Base-by-base conservation (phyloP, 768 basidiomycete genomes). In the Boletus vermiculosoides region DNA sequence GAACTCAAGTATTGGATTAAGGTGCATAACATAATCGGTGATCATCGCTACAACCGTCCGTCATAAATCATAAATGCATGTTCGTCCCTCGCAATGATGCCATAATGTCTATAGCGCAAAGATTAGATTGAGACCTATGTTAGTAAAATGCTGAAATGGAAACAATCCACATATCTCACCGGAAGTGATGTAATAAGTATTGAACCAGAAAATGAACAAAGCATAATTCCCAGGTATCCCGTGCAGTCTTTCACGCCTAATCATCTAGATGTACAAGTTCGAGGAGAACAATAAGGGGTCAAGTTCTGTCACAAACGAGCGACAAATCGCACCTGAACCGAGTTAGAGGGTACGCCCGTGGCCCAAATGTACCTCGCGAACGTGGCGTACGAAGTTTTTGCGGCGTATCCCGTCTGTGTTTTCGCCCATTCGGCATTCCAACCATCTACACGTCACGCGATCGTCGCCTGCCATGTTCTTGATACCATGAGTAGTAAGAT, bases 341-440 rank as follows among this genome's bases (percentile, higher is more conserved):
- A 10, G 15, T 12, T 11, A 44, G 8, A 18, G 18, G 12, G 46
- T 39, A 30, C 65, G 57, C 40, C 23, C 64, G 22, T 11, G 42
- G 3, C 50, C 10, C 12, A 69, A 1, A n/a, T 68, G 67, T 2
- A 7, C 52, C 28, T 68, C 68, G 0, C 56, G 42, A 0, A 65
- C 13, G 1, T 68, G 67, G 0, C 67, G 55, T 1, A 52, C 42
- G 5, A 68, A 58, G 10, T 52, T 55, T 37, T 67, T 56, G 2
- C 67, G 63, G 0, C 65, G 67, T 18, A 69, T 45, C 13, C 0
- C 4, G 2, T 0, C 1, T 9, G 20, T 46, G 2, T 22, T 22
- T n/a, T 45, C 44, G 30, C 44, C 52, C 11, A 47, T 31, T 16
- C 31, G 33, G 28, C 66, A 66, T 1, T 45, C 48, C 0, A 5